These are phyloP conservation scores for Diaporthe destruens DNA, from an alignment of 2,329 filamentous ascomycete genomes.

Conservation along the genomic window DNA sequence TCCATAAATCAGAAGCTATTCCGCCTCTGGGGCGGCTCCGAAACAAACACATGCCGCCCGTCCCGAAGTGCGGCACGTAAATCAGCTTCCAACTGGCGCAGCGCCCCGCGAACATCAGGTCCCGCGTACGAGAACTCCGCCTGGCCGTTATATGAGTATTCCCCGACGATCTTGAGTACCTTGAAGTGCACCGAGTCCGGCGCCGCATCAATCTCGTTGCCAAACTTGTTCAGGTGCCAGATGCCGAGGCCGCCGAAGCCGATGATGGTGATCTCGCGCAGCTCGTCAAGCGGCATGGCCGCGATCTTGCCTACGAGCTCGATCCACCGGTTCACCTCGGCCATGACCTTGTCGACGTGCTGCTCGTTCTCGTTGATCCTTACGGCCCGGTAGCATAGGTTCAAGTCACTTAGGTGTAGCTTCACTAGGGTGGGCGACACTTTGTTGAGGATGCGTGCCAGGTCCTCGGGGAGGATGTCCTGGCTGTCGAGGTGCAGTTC, in stretches of 20 bases:
- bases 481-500: conserved; percentile 23
- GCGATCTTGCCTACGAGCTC: neutral
- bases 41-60: conserved; percentile 28
- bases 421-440: conserved; percentile 16
- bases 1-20: conserved; percentile 8
- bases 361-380: neutral
- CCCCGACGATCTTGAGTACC: conserved; percentile 4
- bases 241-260: conserved; percentile 17
- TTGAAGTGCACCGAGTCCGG: conserved; percentile 27
- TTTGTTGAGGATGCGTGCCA: conserved; percentile 4
- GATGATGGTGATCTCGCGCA: conserved; percentile 26
- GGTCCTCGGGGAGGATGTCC: neutral
- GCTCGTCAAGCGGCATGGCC: neutral
- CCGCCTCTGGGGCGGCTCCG: neutral
- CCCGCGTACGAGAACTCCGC: conserved; percentile 28
- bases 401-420: conserved; percentile 13
- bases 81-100: conserved; percentile 1
- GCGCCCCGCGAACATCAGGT: neutral
- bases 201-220: neutral
- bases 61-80: conserved; percentile 23
- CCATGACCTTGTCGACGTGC: neutral
- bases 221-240: conserved; percentile 21
- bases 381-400: conserved; percentile 12
- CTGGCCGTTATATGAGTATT: neutral
- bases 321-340: conserved; percentile 3